Conservation (phyloP, 306 rosid species). For the Sicyos edulis region DNA sequence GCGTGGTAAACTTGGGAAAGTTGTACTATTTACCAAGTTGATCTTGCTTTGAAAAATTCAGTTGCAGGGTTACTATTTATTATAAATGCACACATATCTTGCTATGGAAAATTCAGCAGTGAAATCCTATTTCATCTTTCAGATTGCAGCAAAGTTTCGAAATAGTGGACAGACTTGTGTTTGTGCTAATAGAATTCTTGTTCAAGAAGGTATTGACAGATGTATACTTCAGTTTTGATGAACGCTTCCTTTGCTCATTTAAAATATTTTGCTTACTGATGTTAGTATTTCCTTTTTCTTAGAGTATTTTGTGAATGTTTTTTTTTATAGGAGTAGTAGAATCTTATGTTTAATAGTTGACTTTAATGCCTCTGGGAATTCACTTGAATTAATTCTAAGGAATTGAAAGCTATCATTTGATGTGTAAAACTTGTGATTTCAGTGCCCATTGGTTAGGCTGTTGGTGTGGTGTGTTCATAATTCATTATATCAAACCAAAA, state of each 20-base stretch:
- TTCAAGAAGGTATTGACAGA: slow-evolving; percentile 71
- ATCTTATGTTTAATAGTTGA: neutral
- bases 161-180: slow-evolving; percentile 97
- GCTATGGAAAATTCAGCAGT: neutral
- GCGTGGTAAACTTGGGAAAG: neutral
- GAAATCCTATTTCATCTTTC: slow-evolving; percentile 25
- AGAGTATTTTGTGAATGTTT: neutral
- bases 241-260: neutral
- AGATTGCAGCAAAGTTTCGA: slow-evolving; percentile 94
- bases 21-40: neutral
- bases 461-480: neutral
- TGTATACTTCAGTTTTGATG: neutral
- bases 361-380: neutral
- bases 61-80: neutral
- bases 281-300: neutral
- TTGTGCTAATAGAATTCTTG: slow-evolving; percentile 89
- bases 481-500: neutral
- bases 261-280: neutral
- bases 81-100: neutral
- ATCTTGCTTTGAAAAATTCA: slow-evolving; percentile 5
- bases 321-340: neutral
- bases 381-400: neutral
- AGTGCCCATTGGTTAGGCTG: neutral
- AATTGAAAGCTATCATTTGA: neutral
- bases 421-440: neutral